Base-by-base conservation (phyloP, 768 basidiomycete genomes). In the Boletus rex-veris region DNA sequence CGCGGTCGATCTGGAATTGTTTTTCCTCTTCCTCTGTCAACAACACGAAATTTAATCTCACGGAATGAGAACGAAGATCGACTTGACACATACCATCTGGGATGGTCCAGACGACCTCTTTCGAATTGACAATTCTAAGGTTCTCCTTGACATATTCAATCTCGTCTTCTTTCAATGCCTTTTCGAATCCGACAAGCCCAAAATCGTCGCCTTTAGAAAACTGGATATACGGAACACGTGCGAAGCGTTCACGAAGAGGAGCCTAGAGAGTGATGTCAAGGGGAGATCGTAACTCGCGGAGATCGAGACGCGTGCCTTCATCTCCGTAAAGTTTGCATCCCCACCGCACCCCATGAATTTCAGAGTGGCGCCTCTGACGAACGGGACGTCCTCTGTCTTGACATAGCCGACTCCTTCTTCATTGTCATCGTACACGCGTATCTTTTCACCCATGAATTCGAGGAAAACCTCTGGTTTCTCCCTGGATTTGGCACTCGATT, bases 1-100 rank as follows among this genome's bases (percentile, higher is more conserved):
- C 88, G 11, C 89, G 85, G 64, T 89, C 84, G 28, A 89, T 74
- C 63, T 87, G 85, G 73, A 90, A 89, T 2, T 73, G 71, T 62
- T 83, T 85, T 61, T 90, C 88, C 45, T 81, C 81, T 24, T 83
- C 82, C 77, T 89, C 89, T 88, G 62, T 45, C 57, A 21, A 55
- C 6, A 49, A 19, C 7, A 15, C 2, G 16, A 14, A 7, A 9
- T 41, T 57, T 16, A 12, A 30, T 39, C 8, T 19, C 31, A 19
- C 16, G 35, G 28, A 16, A 31, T 4, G 21, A 12, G 28, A 1
- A 45, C 0, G n/a, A n/a, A 8, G 40, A 30, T 24, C 8, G 7
- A 33, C n/a, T 19, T 2, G 21, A 11, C 7, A 30, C 80, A 45
- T 41, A 85, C 88, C 87, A 31, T 76, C 79, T 4, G 85, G 81